Conservation (phyloP, 2,329 filamentous ascomycete species). For the Epichloe sp. region DNA sequence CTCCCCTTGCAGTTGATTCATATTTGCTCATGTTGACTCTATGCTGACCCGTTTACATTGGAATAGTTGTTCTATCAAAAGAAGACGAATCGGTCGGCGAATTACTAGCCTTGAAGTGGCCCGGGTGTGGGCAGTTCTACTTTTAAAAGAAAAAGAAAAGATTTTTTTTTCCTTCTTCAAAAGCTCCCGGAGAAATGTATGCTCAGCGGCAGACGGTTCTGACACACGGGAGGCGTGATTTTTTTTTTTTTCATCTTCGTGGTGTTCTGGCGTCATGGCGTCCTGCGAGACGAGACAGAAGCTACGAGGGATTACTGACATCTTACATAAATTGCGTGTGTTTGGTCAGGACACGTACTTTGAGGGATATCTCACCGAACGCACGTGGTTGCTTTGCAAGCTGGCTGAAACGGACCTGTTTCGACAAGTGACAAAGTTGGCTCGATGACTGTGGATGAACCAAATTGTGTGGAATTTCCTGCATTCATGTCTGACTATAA, state of each 20-base stretch:
- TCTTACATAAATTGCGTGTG: too few species aligned
- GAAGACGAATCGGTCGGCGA: slow-evolving; percentile 47
- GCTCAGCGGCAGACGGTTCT: not conserved
- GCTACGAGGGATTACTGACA: too few species aligned
- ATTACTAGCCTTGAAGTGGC: slow-evolving; percentile 38
- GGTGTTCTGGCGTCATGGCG: not conserved
- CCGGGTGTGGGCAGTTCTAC: slow-evolving; percentile 31
- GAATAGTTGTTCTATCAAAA: slow-evolving; percentile 50
- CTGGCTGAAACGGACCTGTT: too few species aligned
- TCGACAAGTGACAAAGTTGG: too few species aligned
- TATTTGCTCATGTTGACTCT: not conserved
- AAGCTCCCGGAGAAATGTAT: not conserved
- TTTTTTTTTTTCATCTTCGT: not conserved
- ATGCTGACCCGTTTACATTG: slow-evolving; percentile 1
- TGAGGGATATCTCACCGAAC: too few species aligned
- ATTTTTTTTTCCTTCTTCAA: not conserved
- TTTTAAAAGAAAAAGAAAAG: not conserved
- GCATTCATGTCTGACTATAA: too few species aligned
- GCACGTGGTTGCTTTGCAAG: too few species aligned
- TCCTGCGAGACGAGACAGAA: not conserved
- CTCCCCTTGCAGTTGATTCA: slow-evolving; percentile 9
- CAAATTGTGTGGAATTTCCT: too few species aligned
- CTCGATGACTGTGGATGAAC: too few species aligned
- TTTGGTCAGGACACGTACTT: too few species aligned
- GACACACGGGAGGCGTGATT: not conserved